Percentiles rank a stretch among this genome's conserved stretches.
Conservation (phyloP, 805 yeast species). For the Suhomyces xylopsoci region DNA sequence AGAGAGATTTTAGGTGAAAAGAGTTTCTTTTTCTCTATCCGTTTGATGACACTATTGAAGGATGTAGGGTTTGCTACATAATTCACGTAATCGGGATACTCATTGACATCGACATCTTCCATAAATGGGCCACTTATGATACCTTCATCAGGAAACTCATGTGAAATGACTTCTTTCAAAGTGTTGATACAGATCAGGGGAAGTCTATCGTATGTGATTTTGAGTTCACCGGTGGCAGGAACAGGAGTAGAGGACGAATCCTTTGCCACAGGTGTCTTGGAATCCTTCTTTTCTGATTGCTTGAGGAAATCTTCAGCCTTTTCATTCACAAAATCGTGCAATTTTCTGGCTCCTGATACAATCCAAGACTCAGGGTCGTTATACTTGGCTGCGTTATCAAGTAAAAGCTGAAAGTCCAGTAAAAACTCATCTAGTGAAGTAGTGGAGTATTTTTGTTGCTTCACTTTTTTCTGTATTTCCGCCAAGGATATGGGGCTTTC, state of each 20-base stretch:
- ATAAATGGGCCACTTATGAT: conserved; percentile 67
- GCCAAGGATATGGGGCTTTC: conserved; percentile 31
- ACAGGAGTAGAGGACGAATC: conserved; percentile 3
- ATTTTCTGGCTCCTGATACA: conserved; percentile 59
- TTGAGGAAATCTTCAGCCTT: conserved; percentile 39
- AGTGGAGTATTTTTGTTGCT: conserved; percentile 38
- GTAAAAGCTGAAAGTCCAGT: conserved; percentile 33
- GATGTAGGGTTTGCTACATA: conserved; percentile 74
- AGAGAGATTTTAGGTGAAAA: conserved; percentile 20
- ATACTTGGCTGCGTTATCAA: conserved; percentile 38
- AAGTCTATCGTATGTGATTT: conserved; percentile 17
- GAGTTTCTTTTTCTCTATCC: conserved; percentile 50
- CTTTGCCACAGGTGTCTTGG: not conserved
- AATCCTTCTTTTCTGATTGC: conserved; percentile 7
- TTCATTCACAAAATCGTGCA: conserved; percentile 54
- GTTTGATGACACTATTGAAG: conserved; percentile 53
- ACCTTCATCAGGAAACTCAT: conserved; percentile 49
- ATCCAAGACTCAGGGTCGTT: conserved; percentile 50
- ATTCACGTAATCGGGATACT: conserved; percentile 78
- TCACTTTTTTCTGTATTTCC: conserved; percentile 34
- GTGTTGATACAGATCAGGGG: conserved; percentile 21
- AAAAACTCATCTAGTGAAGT: conserved; percentile 40
- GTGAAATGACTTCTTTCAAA: conserved; percentile 40
- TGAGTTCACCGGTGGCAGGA: conserved; percentile 3
- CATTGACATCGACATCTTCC: conserved; percentile 65